Conservation (phyloP, 1,139 yeast genomes). For the Geotrichum candidum region DNA sequence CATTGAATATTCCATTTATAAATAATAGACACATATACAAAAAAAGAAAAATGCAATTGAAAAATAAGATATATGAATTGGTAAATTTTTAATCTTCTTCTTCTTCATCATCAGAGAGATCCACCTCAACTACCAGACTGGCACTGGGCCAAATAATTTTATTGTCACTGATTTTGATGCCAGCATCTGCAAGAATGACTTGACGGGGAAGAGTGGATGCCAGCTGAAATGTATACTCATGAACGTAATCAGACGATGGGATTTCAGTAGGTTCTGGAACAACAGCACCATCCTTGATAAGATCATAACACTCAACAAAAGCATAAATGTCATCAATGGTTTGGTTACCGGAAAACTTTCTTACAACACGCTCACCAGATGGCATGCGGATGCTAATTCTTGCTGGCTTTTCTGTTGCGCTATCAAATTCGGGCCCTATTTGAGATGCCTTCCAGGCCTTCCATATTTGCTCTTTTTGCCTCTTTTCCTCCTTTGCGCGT, state of each 20-base stretch:
- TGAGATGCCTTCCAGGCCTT: slow-evolving; percentile 24
- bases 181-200: slow-evolving; percentile 35
- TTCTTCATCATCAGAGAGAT: slow-evolving; percentile 35
- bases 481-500: slow-evolving; percentile 15
- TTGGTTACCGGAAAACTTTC: slow-evolving; percentile 45
- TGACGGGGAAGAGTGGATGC: slow-evolving; percentile 54
- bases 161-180: slow-evolving; percentile 38
- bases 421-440: slow-evolving; percentile 17
- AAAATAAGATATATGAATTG: not conserved
- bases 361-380: slow-evolving; percentile 57
- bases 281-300: slow-evolving; percentile 20
- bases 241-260: slow-evolving; percentile 40
- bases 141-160: slow-evolving; percentile 55
- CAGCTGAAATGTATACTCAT: slow-evolving; percentile 43
- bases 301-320: slow-evolving; percentile 46
- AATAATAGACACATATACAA: not conserved
- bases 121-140: slow-evolving; percentile 47
- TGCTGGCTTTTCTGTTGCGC: slow-evolving; percentile 23
- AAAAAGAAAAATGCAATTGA: not conserved
- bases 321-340: slow-evolving; percentile 59
- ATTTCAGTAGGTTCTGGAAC: not conserved
- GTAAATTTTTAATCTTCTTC: slow-evolving; percentile 19
- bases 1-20: not conserved
- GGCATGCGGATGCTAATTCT: slow-evolving; percentile 49
- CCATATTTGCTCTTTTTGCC: slow-evolving; percentile 26